These are phyloP conservation scores for Cladophialophora immunda DNA, from an alignment of 2,329 filamentous ascomycete genomes.

Conservation along the genomic window DNA sequence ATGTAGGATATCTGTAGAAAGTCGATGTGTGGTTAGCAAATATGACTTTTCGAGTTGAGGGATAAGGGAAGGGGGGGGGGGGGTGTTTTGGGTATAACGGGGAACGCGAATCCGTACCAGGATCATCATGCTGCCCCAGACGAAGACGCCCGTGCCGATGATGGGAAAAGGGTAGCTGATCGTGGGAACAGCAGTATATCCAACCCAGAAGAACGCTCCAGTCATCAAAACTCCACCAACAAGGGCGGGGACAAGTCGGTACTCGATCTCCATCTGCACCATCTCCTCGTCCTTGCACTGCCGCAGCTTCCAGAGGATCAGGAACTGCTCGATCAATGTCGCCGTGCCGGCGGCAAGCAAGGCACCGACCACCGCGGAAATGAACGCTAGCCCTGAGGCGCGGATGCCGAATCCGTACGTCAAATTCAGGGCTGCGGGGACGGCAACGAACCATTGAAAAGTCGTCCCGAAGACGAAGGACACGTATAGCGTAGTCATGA, in stretches of 20 bases:
- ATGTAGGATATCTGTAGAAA: conserved; percentile 5
- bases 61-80: too few relatives aligned
- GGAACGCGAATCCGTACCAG: not conserved
- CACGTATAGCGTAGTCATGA: conserved; percentile 2
- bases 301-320: not conserved
- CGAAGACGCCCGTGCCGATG: not conserved
- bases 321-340: not conserved
- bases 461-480: not conserved
- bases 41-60: too few relatives aligned
- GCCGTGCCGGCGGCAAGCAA: not conserved
- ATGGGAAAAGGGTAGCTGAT: not conserved
- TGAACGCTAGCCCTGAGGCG: not conserved
- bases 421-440: not conserved
- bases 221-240: conserved; percentile 5
- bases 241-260: not conserved
- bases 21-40: too few relatives aligned
- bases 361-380: not conserved
- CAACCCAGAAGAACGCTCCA: not conserved
- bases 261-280: conserved; percentile 6
- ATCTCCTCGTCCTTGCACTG: conserved; percentile 3
- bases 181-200: not conserved
- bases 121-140: conserved; percentile 2
- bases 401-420: conserved; percentile 4
- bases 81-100: not conserved
- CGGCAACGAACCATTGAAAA: not conserved